Evolutionary conservation across 2,329 filamentous ascomycete species (phyloP).

Genomic region (Alternaria burnsii): DNA sequence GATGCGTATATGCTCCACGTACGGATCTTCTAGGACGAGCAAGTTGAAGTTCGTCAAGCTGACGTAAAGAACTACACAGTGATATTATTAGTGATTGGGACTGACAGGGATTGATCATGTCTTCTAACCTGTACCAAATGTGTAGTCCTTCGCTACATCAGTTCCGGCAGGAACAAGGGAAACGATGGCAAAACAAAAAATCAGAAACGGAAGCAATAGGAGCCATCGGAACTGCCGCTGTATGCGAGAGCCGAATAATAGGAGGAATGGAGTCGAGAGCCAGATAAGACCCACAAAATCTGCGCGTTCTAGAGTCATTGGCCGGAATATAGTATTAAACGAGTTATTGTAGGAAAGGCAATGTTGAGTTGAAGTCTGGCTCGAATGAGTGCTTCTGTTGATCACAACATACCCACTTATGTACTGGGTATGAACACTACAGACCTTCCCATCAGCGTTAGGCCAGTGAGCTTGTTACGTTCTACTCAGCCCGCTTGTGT

Average conservation of each 20-base stretch:
- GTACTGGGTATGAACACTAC: not conserved
- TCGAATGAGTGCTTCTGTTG: not conserved
- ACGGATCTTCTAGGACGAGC: not conserved
- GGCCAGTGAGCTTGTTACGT: not conserved
- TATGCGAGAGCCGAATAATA: not conserved
- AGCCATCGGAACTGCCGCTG: not conserved
- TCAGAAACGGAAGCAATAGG: not conserved
- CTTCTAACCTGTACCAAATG: not conserved
- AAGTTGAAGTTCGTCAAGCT: not conserved
- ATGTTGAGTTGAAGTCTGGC: not conserved
- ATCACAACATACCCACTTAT: not conserved
- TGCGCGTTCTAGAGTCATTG: not conserved
- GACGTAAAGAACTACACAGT: not conserved
- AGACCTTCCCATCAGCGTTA: not conserved
- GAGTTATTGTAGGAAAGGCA: not conserved
- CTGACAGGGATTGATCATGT: not conserved
- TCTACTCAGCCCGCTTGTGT: not conserved
- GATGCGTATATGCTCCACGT: not conserved
- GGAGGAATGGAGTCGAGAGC: not conserved
- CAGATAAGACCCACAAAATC: not conserved
- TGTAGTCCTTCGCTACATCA: not conserved
- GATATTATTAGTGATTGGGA: not conserved
- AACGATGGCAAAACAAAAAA: not conserved
- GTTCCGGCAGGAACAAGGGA: not conserved
- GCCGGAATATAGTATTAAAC: not conserved